Base-by-base conservation (phyloP, 305 asterid species). In the Fraxinus albicans region DNA sequence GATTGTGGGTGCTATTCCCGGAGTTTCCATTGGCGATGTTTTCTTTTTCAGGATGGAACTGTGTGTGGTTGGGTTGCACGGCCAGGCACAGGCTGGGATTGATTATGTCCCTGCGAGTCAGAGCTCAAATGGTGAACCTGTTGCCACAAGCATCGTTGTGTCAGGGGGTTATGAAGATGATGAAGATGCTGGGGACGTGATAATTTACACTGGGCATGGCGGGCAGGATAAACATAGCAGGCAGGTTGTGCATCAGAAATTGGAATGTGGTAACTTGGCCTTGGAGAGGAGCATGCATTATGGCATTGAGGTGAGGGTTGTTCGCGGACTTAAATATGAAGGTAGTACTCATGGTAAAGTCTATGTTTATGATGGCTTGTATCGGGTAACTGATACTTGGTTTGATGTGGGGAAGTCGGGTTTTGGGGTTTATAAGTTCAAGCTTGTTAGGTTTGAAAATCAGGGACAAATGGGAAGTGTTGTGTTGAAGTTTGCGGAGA, bases 81-180 rank as follows among this genome's bases (percentile, higher is more conserved):
- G 92, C 7, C 92, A 89, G 44, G 69, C 77, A 73, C 92, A 89
- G 73, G 92, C 92, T 60, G 92, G 92, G 31, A 89, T 89, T 85
- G 91, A 89, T 80, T 87, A 86, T 77, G 79, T 89, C 38, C 55
- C 89, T 1, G 89, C 89, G 0, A 85, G 75, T 33, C 92, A 86
- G 31, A 89, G 92, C 85, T 88, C 91, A 2, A 89, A 88, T 63
- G 87, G 91, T 19, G 92, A 89, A 79, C 92, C 92, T 1, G 86
- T 89, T 13, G 92, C 92, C 15, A 89, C 92, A 0, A 89, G 92
- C 80, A 86, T 89, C 23, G 88, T 89, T 55, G 90, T 88, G 31
- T 89, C 92, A 0, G 92, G 92, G 21, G 92, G 92, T 4, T 89
- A 89, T 19, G 92, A 89, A 82, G 92, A 89, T 40, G 92, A 89